Conservation (phyloP, 2,329 filamentous ascomycete species). For the Lecanoromycetidae sp. region DNA sequence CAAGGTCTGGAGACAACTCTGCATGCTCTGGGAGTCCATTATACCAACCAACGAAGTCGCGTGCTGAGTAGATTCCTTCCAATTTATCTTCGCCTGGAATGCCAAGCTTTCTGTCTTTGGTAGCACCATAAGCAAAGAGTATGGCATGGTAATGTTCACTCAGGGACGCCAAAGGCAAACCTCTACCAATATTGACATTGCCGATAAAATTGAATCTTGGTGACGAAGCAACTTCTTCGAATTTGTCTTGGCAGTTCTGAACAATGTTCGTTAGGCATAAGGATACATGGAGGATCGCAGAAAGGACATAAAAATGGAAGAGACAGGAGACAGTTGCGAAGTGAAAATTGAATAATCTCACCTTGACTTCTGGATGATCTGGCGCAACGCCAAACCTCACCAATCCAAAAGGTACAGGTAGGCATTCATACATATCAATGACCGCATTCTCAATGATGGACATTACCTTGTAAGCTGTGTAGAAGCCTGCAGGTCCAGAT, state of each 20-base stretch:
- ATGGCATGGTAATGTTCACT: conserved; percentile 82
- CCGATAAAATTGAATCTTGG: conserved; percentile 81
- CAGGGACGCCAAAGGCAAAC: conserved; percentile 55
- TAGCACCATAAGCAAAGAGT: conserved; percentile 84
- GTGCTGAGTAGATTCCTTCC: conserved; percentile 69
- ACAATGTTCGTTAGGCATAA: conserved; percentile 1
- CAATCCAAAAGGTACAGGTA: conserved; percentile 85
- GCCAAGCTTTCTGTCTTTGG: conserved; percentile 64
- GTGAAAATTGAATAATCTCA: conserved; percentile 36
- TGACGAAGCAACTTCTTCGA: conserved; percentile 73
- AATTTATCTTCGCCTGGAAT: conserved; percentile 67
- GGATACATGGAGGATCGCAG: no score
- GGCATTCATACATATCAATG: conserved; percentile 91
- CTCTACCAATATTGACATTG: conserved; percentile 66
- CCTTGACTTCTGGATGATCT: conserved; percentile 97
- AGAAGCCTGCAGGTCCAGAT: conserved; percentile 92
- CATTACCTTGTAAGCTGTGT: conserved; percentile 78
- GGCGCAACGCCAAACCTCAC: conserved; percentile 94
- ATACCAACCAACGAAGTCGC: conserved; percentile 96
- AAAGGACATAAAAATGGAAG: not conserved
- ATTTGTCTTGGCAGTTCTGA: conserved; percentile 90
- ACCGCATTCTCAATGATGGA: conserved; percentile 56
- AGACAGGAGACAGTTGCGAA: not conserved
- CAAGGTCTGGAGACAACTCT: conserved; percentile 58
- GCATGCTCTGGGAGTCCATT: conserved; percentile 83